phyloP scores from a whole-genome alignment of 257 asterid species.

The Solanum verrucosum region DNA sequence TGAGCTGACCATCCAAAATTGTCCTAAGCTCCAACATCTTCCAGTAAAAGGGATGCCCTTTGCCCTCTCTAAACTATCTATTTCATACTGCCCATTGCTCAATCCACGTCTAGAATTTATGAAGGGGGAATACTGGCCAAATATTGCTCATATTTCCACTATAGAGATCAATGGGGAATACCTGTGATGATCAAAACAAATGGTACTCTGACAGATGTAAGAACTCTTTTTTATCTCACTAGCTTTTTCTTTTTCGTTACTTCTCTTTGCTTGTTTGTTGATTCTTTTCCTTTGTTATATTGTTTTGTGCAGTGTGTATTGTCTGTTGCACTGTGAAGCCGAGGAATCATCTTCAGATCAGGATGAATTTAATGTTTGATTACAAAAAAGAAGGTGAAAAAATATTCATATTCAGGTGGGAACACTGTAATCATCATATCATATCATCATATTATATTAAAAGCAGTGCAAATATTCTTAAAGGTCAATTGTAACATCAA shows the following conservation, averaged over 20 bases:
- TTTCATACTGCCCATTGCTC: background rate
- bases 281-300: background rate
- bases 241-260: background rate
- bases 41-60: background rate
- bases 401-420: too few species aligned
- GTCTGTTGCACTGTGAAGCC: background rate
- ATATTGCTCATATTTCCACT: background rate
- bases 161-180: rapidly evolving
- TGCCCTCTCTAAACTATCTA: background rate
- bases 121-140: background rate
- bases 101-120: background rate
- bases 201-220: background rate
- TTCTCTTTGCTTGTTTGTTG: background rate
- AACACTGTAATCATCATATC: too few species aligned
- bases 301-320: background rate
- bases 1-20: rapidly evolving
- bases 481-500: too few species aligned
- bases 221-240: too few species aligned
- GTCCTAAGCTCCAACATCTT: background rate
- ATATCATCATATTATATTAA: too few species aligned
- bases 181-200: background rate
- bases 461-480: too few species aligned
- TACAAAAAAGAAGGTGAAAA: too few species aligned
- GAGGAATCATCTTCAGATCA: background rate
- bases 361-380: background rate